Base-by-base conservation (phyloP, 768 basidiomycete genomes). In the Lactarius quietus region DNA sequence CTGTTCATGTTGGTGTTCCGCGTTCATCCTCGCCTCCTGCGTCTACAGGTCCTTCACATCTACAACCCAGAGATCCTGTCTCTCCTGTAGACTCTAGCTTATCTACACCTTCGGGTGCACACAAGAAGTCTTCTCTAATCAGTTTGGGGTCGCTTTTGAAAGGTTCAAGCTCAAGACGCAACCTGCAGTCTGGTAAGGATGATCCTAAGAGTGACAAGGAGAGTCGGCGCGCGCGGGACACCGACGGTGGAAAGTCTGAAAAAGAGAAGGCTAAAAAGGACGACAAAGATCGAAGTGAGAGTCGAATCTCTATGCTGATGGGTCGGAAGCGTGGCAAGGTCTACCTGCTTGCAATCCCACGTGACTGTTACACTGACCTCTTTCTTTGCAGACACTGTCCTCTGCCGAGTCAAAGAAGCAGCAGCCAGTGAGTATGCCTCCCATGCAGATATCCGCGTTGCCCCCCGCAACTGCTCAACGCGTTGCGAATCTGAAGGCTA, bases 261-360 rank as follows among this genome's bases (percentile, higher is more conserved):
- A 84, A 79, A 70, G 80, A 82, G 69, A 79, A 73, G 73, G 81
- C 81, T 74, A 91, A 89, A 73, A 90, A 92, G 69, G 90, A 92
- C 59, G 72, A 79, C 57, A 93, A 93, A 76, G 91, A 92, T 72
- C 83, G 93, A 45, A 94, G 92, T 69, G 91, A 94, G 77, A 93
- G 93, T 72, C 84, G 93, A 71, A 93, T 95, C 69, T 92, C 93
- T 14, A 86, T 87, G 31, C 78, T 95, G 63, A 92, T 95, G 82
- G 90, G 91, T 39, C 82, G 94, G 73, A 94, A 90, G 74, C 83
- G 94, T 59, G 95, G 94, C 76, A 95, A 96, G 86, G 94, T 95
- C 72, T 38, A 5, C 17, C 26, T 72, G 80, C 75, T 56, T 36
- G 61, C 57, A 54, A 55, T 59, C 41, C 41, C 39, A 36, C 64